phyloP scores from a whole-genome alignment of 1,284 basidiomycete species.

The Quambalaria eucalypti region DNA sequence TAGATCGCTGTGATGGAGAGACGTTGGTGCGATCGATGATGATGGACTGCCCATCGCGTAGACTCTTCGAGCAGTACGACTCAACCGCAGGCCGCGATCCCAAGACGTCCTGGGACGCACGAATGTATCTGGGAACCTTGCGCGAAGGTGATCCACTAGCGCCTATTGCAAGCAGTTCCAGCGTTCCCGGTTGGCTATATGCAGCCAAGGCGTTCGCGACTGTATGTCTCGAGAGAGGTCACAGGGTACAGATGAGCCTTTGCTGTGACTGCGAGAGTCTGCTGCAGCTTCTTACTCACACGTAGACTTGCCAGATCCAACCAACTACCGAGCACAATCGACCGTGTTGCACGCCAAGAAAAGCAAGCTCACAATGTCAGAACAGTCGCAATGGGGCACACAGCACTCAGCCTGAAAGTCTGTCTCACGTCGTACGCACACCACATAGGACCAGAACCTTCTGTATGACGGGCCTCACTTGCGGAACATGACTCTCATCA shows the following conservation, averaged over 20 bases:
- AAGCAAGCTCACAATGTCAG: no score
- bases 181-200: not conserved
- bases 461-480: no score
- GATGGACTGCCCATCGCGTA: not conserved
- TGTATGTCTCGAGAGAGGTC: not conserved
- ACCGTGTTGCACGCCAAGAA: no score
- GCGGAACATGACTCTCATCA: no score
- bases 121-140: not conserved
- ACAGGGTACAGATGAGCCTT: not conserved
- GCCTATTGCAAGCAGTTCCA: not conserved
- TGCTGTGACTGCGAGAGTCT: no score
- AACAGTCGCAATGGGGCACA: no score
- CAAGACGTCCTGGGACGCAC: not conserved
- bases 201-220: not conserved
- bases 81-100: not conserved
- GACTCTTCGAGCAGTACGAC: not conserved
- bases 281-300: not conserved
- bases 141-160: not conserved
- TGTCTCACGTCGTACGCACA: not conserved
- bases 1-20: not conserved
- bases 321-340: not conserved
- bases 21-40: not conserved
- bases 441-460: not conserved
- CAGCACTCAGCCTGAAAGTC: not conserved
- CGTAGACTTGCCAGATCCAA: not conserved